phyloP scores from a whole-genome alignment of 176 grass and related monocot genomes.

The Triticum aestivum region DNA sequence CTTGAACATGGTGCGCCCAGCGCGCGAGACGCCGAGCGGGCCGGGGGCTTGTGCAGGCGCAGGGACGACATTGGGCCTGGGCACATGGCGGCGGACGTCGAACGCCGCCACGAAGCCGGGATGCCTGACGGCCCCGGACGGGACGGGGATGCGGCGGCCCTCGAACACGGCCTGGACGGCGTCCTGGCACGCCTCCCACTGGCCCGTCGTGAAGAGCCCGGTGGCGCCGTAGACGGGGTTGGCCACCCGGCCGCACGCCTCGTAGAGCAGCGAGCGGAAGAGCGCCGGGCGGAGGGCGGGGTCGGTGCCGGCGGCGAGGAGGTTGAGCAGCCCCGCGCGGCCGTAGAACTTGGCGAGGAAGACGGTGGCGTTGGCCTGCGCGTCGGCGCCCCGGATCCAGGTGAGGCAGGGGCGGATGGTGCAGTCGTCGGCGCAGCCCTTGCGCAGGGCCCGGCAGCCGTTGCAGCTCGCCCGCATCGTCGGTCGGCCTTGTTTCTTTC shows the following conservation, averaged over 20 bases:
- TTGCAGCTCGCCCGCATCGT: conserved; percentile 68
- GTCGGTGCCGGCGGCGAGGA: conserved; percentile 44
- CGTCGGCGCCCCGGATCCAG: conserved; percentile 59
- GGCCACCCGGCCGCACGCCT: conserved; percentile 59
- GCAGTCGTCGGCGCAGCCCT: conserved; percentile 57
- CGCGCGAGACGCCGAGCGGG: conserved; percentile 38
- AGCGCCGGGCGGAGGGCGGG: conserved; percentile 38
- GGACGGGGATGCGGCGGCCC: conserved; percentile 41
- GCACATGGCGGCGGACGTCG: conserved; percentile 58
- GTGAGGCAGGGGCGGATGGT: conserved; percentile 61
- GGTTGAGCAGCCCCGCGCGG: conserved; percentile 68
- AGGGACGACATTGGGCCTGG: neutral
- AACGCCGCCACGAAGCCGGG: neutral
- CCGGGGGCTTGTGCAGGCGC: neutral
- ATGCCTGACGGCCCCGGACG: conserved; percentile 22
- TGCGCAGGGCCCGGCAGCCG: conserved; percentile 66
- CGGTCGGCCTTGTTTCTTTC: no score
- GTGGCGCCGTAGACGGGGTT: conserved; percentile 66
- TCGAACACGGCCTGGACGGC: conserved; percentile 66
- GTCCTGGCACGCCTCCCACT: conserved; percentile 55
- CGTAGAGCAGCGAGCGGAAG: conserved; percentile 53
- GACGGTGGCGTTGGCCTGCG: conserved; percentile 73
- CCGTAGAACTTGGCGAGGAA: conserved; percentile 89
- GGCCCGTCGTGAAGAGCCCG: conserved; percentile 51
- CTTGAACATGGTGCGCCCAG: conserved; percentile 43